Percentiles rank a stretch among this genome's conserved stretches.
These are phyloP conservation scores for Rhodomyrtus tomentosa DNA, from an alignment of 345 rosid genomes.

Conservation along the genomic window DNA sequence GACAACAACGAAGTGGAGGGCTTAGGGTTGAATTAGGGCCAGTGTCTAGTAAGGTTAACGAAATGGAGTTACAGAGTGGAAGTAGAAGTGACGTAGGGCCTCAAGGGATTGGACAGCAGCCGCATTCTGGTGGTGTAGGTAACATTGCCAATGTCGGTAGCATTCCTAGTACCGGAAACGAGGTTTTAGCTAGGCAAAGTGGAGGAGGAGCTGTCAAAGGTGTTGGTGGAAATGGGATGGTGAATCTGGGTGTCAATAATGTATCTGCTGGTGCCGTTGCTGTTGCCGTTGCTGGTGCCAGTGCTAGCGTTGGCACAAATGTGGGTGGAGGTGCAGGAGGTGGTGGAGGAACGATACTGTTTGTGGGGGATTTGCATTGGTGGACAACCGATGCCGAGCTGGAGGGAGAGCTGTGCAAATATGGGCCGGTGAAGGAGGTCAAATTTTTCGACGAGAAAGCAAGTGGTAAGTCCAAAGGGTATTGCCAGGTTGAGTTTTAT, in stretches of 20 bases:
- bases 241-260: conserved; percentile 10
- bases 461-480: conserved; percentile 82
- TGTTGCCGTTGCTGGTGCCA: background rate
- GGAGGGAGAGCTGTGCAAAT: conserved; percentile 51
- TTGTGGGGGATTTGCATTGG: conserved; percentile 89
- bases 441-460: conserved; percentile 88
- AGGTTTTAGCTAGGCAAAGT: conserved; percentile 27
- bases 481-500: conserved; percentile 81
- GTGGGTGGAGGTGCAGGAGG: conserved; percentile 11
- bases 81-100: conserved; percentile 4
- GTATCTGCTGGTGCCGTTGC: conserved; percentile 16
- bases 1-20: conserved; percentile 35
- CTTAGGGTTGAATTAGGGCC: conserved; percentile 53
- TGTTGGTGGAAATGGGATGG: conserved; percentile 17
- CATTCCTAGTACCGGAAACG: conserved; percentile 12
- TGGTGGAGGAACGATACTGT: conserved; percentile 44
- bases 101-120: conserved; percentile 11
- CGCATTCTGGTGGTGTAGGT: conserved; percentile 1
- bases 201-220: conserved; percentile 19
- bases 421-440: conserved; percentile 65
- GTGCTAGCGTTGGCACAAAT: conserved; percentile 2
- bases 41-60: conserved; percentile 15
- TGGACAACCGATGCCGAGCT: conserved; percentile 89
- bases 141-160: conserved; percentile 5
- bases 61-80: conserved; percentile 24